These are phyloP conservation scores for Cryptococcus maquisensis DNA, from an alignment of 1,284 basidiomycete species.

Conservation along the genomic window DNA sequence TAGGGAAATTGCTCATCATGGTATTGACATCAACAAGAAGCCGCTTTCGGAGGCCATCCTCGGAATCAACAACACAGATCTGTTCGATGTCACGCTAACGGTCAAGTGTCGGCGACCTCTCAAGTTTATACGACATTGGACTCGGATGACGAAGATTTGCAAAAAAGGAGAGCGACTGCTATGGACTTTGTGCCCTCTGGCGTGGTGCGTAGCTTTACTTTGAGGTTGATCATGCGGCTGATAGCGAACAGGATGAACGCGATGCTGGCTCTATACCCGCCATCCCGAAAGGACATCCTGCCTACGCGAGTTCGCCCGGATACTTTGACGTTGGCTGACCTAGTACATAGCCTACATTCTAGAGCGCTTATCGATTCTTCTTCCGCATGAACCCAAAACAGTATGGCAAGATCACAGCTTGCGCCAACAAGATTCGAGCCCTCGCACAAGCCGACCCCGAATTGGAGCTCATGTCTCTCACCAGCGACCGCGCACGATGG, in stretches of 20 bases:
- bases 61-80: neutral
- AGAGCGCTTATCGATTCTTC: slow-evolving; percentile 39
- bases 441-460: slow-evolving; percentile 32
- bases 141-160: too few species aligned
- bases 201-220: slow-evolving; percentile 8
- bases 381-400: slow-evolving; percentile 21
- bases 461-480: slow-evolving; percentile 23
- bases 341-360: slow-evolving; percentile 30
- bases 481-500: slow-evolving; percentile 5
- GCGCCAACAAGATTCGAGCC: slow-evolving; percentile 20
- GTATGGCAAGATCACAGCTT: slow-evolving; percentile 12
- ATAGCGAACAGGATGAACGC: slow-evolving; percentile 27
- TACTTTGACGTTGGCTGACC: neutral
- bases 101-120: too few species aligned
- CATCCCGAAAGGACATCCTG: slow-evolving; percentile 33
- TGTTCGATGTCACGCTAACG: too few species aligned
- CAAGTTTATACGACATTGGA: neutral
- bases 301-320: slow-evolving; percentile 21
- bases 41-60: neutral
- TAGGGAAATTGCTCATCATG: slow-evolving; percentile 34
- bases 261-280: slow-evolving; percentile 30
- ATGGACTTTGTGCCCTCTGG: slow-evolving; percentile 36
- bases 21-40: slow-evolving; percentile 25
- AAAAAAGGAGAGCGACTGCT: slow-evolving; percentile 36
- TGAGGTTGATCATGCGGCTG: neutral